These are phyloP conservation scores for Coniophora puteana DNA, from an alignment of 1,284 basidiomycete genomes.

Conservation along the genomic window DNA sequence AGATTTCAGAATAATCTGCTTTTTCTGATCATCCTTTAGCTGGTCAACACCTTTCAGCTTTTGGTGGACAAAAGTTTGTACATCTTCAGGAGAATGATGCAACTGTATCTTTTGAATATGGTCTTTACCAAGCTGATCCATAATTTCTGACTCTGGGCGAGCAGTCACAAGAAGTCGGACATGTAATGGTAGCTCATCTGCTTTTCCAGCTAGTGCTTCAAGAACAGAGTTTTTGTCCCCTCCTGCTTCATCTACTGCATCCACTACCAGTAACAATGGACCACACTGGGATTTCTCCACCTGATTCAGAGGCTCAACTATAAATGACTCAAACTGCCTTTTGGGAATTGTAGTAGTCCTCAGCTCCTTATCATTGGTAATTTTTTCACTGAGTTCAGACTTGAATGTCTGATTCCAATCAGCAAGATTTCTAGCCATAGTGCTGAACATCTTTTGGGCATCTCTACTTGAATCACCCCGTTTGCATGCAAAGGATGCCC, in stretches of 20 bases:
- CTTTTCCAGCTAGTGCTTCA: neutral
- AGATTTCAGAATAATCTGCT: too few relatives aligned
- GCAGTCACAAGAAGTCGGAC: slow-evolving; percentile 1
- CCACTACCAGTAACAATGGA: slow-evolving; percentile 13
- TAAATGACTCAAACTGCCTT: slow-evolving; percentile 11
- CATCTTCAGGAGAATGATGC: too few relatives aligned
- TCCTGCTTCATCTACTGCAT: slow-evolving; percentile 11
- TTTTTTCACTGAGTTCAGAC: neutral
- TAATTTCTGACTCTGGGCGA: slow-evolving; percentile 2
- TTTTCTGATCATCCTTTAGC: too few relatives aligned
- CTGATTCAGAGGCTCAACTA: slow-evolving; percentile 6
- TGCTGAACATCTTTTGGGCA: slow-evolving; percentile 3
- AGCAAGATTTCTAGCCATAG: slow-evolving; percentile 1
- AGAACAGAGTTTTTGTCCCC: neutral
- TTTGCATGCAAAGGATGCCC: slow-evolving; percentile 12
- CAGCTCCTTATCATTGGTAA: neutral
- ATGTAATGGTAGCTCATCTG: neutral
- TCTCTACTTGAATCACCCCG: neutral
- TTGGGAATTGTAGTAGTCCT: slow-evolving; percentile 1
- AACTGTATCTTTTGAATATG: too few relatives aligned
- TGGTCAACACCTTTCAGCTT: too few relatives aligned
- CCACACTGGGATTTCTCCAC: slow-evolving; percentile 6
- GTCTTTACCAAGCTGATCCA: too few relatives aligned
- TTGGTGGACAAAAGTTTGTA: too few relatives aligned
- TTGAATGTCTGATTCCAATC: neutral